Percentiles rank a stretch among this genome's conserved stretches.
phyloP scores from a whole-genome alignment of 1,284 basidiomycete genomes.

The Pseudomicrostroma phylloplanum region DNA sequence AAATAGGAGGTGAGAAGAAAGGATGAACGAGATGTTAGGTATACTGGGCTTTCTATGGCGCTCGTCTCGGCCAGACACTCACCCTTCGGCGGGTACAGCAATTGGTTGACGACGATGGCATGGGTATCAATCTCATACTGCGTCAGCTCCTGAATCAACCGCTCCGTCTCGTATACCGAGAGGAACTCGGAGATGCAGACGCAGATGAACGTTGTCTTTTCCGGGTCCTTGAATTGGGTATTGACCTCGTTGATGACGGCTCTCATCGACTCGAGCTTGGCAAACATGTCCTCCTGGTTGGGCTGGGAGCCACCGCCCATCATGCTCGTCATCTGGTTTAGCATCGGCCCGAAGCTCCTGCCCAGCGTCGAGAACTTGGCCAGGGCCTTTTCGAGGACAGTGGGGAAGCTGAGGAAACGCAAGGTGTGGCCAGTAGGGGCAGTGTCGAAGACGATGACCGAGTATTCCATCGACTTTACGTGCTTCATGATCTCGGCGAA shows the following conservation, averaged over 20 bases:
- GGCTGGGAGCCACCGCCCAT: constrained; percentile 69
- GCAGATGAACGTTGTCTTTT: constrained; percentile 73
- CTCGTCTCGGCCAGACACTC: constrained; percentile 43
- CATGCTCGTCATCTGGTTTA: constrained; percentile 91
- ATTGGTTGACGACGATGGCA: constrained; percentile 95
- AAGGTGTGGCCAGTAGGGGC: constrained; percentile 97
- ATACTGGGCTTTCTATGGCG: neutral
- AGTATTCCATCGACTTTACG: constrained; percentile 99
- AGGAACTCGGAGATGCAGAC: constrained; percentile 98
- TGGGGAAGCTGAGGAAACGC: constrained; percentile 95
- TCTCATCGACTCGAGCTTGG: constrained; percentile 93
- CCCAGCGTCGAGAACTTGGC: constrained; percentile 87
- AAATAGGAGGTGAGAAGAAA: neutral
- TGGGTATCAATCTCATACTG: constrained; percentile 97
- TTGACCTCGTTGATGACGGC: constrained; percentile 97
- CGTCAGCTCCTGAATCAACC: constrained; percentile 90
- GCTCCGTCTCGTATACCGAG: constrained; percentile 95
- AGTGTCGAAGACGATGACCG: constrained; percentile 97
- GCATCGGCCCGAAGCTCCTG: constrained; percentile 92
- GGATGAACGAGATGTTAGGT: neutral
- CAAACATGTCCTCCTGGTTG: constrained; percentile 73
- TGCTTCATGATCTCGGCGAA: constrained; percentile 99
- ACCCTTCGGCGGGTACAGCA: constrained; percentile 87
- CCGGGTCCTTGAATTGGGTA: constrained; percentile 97
- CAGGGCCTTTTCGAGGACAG: constrained; percentile 91